These are phyloP conservation scores for Passiflora organensis DNA, from an alignment of 345 rosid genomes.

Conservation along the genomic window DNA sequence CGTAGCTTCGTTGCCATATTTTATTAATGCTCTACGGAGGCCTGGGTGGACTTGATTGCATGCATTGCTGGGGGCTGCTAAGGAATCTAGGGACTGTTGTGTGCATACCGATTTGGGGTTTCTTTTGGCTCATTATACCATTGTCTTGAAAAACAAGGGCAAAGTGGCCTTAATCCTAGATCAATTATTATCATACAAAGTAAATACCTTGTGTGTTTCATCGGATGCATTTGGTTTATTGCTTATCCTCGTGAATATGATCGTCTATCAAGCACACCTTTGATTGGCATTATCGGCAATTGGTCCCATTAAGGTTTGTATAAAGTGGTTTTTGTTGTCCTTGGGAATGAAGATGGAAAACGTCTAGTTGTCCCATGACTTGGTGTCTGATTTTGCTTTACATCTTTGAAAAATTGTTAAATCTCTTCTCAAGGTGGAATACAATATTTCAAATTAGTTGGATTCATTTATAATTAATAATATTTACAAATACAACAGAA, in stretches of 20 bases:
- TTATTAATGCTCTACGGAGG: neutral
- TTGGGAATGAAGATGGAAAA: neutral
- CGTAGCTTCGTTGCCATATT: neutral
- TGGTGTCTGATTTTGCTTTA: constrained; percentile 14
- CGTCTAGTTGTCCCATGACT: constrained; percentile 19
- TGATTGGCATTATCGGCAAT: constrained; percentile 7
- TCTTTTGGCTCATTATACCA: constrained; percentile 3
- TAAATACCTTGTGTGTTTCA: too few species aligned
- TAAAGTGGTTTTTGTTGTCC: constrained; percentile 16
- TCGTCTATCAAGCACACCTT: too few species aligned
- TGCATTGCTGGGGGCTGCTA: neutral
- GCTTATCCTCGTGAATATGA: constrained; percentile 19
- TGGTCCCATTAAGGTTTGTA: constrained; percentile 21
- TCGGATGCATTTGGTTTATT: too few species aligned
- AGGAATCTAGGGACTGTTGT: neutral
- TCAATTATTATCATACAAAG: too few species aligned
- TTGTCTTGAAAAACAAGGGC: constrained; percentile 36
- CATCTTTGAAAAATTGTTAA: too few species aligned
- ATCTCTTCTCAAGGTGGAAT: too few species aligned
- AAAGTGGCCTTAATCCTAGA: too few species aligned
- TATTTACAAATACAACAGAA: too few species aligned
- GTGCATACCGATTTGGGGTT: neutral
- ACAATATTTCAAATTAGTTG: too few species aligned
- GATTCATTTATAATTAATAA: too few species aligned
- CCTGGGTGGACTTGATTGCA: constrained; percentile 7